phyloP scores from a whole-genome alignment of 2,329 filamentous ascomycete genomes.

The Leptographium procerum region DNA sequence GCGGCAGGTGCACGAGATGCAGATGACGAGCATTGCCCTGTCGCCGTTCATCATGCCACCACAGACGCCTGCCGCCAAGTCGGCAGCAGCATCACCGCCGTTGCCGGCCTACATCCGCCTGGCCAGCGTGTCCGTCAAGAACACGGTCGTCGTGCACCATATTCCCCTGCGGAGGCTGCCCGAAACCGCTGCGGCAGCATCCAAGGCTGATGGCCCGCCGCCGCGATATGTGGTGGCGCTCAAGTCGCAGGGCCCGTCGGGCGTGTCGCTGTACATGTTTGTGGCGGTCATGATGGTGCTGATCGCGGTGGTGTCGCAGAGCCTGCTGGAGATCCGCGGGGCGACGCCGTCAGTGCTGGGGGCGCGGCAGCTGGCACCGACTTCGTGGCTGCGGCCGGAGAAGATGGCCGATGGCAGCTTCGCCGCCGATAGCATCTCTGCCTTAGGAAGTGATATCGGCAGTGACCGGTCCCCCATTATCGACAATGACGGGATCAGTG shows the following conservation, averaged over 20 bases:
- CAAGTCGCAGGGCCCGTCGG: slow-evolving; percentile 40
- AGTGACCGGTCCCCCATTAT: slow-evolving; percentile 8
- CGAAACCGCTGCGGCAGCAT: slow-evolving; percentile 20
- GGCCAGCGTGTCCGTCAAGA: slow-evolving; percentile 70
- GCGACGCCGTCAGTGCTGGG: slow-evolving; percentile 44
- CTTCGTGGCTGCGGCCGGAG: slow-evolving; percentile 18
- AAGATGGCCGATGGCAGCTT: not conserved
- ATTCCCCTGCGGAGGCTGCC: slow-evolving; percentile 49
- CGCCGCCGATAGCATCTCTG: no score
- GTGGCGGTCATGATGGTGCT: slow-evolving; percentile 47
- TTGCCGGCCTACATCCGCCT: slow-evolving; percentile 55
- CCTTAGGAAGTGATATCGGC: no score
- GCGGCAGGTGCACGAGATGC: slow-evolving; percentile 41
- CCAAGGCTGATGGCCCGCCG: slow-evolving; percentile 6
- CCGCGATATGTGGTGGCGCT: slow-evolving; percentile 60
- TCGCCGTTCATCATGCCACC: slow-evolving; percentile 16
- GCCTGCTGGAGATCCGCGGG: slow-evolving; percentile 53
- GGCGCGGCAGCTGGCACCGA: slow-evolving; percentile 43
- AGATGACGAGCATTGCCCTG: slow-evolving; percentile 43
- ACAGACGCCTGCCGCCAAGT: no score
- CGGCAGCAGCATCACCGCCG: slow-evolving; percentile 30
- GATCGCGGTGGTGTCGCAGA: slow-evolving; percentile 50
- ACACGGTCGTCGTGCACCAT: slow-evolving; percentile 68
- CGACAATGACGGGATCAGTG: slow-evolving; percentile 9
- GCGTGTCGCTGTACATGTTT: slow-evolving; percentile 38